These are phyloP conservation scores for Colletotrichum phormii DNA, from an alignment of 2,329 filamentous ascomycete species.

Conservation along the genomic window DNA sequence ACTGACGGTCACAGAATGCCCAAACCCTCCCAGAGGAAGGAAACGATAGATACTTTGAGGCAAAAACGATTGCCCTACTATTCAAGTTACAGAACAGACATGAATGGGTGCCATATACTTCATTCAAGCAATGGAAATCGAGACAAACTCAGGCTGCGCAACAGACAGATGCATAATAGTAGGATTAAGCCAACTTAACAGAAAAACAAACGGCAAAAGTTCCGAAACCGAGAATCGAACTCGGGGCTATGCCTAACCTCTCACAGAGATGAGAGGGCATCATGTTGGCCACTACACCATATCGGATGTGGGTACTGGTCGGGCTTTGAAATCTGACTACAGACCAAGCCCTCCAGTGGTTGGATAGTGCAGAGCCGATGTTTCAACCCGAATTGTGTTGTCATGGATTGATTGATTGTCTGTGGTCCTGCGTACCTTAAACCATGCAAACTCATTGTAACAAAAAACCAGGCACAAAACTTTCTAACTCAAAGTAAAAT, in stretches of 20 bases:
- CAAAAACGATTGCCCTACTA: no score
- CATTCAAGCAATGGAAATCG: no score
- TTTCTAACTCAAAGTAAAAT: background rate
- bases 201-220: background rate
- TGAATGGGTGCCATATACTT: background rate
- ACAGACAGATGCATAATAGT: no score
- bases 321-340: accelerated
- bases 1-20: no score
- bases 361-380: background rate
- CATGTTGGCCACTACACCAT: conserved; percentile 32
- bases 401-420: background rate
- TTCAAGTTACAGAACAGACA: background rate
- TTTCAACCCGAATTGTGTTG: background rate
- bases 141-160: no score
- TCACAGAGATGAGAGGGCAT: no score
- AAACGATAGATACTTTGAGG: no score
- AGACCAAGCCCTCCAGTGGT: background rate
- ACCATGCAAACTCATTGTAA: background rate
- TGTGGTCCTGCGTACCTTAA: no score
- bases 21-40: no score
- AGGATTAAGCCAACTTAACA: no score
- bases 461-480: background rate
- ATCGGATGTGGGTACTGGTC: background rate
- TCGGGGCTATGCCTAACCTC: conserved; percentile 30
- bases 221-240: conserved; percentile 30